Conservation (phyloP, 139 green algal genomes). For the Ulvella scutata region DNA sequence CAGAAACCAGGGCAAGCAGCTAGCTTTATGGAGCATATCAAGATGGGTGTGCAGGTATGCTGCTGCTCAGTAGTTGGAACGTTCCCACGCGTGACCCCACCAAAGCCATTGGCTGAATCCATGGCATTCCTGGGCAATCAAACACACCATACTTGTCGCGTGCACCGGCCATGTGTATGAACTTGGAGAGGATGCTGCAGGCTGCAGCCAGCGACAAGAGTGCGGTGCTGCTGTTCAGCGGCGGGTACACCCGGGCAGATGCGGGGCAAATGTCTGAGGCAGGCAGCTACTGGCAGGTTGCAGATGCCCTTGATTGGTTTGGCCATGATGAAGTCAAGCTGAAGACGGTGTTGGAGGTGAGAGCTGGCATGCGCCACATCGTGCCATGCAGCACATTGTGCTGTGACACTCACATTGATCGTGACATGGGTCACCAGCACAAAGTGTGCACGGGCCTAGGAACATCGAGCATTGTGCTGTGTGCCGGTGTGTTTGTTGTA, state of each 20-base stretch:
- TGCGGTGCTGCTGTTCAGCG: conserved; percentile 61
- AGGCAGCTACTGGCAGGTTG: conserved; percentile 50
- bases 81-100: too few species aligned
- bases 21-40: conserved; percentile 74
- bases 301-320: neutral
- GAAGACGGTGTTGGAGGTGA: neutral
- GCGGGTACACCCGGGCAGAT: conserved; percentile 37
- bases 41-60: conserved; percentile 37
- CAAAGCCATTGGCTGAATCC: too few species aligned
- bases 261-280: conserved; percentile 59
- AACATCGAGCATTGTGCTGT: too few species aligned
- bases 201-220: conserved; percentile 41
- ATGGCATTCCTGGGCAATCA: too few species aligned
- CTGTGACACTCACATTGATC: neutral
- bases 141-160: too few species aligned
- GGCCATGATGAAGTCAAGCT: neutral
- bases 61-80: too few species aligned
- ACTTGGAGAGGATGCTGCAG: too few species aligned
- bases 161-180: too few species aligned
- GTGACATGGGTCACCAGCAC: too few species aligned
- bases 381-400: neutral
- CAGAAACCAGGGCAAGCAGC: conserved; percentile 43
- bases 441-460: neutral
- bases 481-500: too few species aligned
- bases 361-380: neutral